These are phyloP conservation scores for Septoria linicola DNA, from an alignment of 2,329 filamentous ascomycete species.

Conservation along the genomic window DNA sequence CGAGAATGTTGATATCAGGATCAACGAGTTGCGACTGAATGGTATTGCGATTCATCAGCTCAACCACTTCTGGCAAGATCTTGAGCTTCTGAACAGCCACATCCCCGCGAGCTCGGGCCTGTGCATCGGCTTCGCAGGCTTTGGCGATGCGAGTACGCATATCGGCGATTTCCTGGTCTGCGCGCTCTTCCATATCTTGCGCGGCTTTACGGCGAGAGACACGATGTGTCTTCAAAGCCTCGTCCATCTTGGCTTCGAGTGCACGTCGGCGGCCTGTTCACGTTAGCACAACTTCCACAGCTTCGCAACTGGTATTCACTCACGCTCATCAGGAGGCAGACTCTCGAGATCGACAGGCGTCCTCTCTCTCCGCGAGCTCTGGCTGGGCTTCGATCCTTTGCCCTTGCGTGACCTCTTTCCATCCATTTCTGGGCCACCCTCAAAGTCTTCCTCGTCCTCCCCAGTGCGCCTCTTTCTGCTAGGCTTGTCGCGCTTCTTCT, in stretches of 20 bases:
- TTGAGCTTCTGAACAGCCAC: conserved; percentile 91
- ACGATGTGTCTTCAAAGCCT: conserved; percentile 80
- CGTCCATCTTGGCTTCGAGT: conserved; percentile 83
- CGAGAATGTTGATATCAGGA: conserved; percentile 90
- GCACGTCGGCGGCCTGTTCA: conserved; percentile 67
- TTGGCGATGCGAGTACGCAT: conserved; percentile 88
- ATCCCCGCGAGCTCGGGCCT: conserved; percentile 72
- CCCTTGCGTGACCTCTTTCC: conserved; percentile 54
- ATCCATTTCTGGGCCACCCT: conserved; percentile 51
- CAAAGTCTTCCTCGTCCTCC: conserved; percentile 28
- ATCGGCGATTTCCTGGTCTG: conserved; percentile 83
- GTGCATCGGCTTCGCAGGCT: conserved; percentile 82
- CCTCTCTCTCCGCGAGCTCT: conserved; percentile 42
- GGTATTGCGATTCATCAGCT: conserved; percentile 84
- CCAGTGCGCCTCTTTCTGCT: conserved; percentile 22
- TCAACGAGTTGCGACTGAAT: conserved; percentile 82
- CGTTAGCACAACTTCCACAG: conserved; percentile 25
- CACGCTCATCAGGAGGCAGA: conserved; percentile 79
- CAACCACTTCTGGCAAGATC: conserved; percentile 85
- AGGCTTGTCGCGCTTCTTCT: conserved; percentile 29
- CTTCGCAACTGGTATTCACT: conserved; percentile 35
- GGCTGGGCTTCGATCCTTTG: conserved; percentile 43
- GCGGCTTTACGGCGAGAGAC: conserved; percentile 77
- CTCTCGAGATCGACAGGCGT: conserved; percentile 73
- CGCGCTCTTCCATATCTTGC: conserved; percentile 85